phyloP scores from a whole-genome alignment of 495 filamentous ascomycete species.

The Xanthoparmelia taractica region DNA sequence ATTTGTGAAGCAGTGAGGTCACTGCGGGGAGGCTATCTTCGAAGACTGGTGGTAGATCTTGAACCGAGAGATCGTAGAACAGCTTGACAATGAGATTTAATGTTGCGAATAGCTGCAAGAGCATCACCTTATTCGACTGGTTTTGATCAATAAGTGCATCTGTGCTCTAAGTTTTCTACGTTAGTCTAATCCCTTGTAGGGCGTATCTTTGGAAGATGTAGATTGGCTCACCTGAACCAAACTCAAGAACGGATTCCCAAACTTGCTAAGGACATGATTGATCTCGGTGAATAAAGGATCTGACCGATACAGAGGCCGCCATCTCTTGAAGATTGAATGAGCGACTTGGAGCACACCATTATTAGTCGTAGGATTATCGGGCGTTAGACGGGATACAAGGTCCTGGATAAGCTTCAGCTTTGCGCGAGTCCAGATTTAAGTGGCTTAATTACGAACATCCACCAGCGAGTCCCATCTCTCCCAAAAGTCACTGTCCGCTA shows the following conservation, averaged over 20 bases:
- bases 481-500: slow-evolving; percentile 98
- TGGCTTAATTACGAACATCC: slow-evolving; percentile 43
- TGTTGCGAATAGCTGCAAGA: slow-evolving; percentile 70
- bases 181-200: slow-evolving; percentile 6
- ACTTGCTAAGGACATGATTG: slow-evolving; percentile 81
- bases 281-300: slow-evolving; percentile 89
- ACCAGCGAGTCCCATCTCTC: slow-evolving; percentile 88
- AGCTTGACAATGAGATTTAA: slow-evolving; percentile 83
- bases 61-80: slow-evolving; percentile 90
- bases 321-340: slow-evolving; percentile 95
- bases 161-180: slow-evolving; percentile 46
- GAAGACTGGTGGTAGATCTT: slow-evolving; percentile 90
- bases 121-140: slow-evolving; percentile 58
- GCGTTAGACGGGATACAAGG: slow-evolving; percentile 76
- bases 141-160: slow-evolving; percentile 71
- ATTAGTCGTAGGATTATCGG: slow-evolving; percentile 68
- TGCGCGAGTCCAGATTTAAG: background rate
- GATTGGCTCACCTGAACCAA: slow-evolving; percentile 56
- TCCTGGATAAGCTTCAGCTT: slow-evolving; percentile 44
- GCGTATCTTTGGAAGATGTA: background rate
- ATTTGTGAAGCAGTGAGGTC: slow-evolving; percentile 77
- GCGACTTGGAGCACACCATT: slow-evolving; percentile 94
- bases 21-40: slow-evolving; percentile 74
- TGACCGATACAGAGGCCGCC: slow-evolving; percentile 86
- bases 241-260: slow-evolving; percentile 70